Evolutionary conservation across 2,329 filamentous ascomycete genomes (phyloP).

Genomic region (Aspergillus felis): DNA sequence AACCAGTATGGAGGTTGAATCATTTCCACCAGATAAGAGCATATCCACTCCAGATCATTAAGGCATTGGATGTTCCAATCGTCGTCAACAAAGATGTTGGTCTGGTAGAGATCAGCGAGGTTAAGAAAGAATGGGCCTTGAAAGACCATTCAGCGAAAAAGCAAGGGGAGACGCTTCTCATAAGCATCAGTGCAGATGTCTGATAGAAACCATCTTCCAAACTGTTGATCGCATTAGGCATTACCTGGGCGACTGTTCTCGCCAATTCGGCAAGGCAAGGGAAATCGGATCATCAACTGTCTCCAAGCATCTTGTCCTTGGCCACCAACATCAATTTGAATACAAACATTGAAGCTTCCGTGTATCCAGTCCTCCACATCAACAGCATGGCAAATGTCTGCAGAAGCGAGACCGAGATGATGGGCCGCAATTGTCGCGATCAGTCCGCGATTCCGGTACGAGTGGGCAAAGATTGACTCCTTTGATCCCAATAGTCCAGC

Average conservation of each 20-base stretch:
- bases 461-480: slow-evolving; percentile 9
- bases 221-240: slow-evolving; percentile 7
- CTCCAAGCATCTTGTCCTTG: not conserved
- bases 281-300: slow-evolving; percentile 18
- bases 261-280: slow-evolving; percentile 22
- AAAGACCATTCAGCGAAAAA: slow-evolving; percentile 26
- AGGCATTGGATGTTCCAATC: slow-evolving; percentile 21
- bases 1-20: slow-evolving; percentile 24
- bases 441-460: slow-evolving; percentile 5
- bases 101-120: slow-evolving; percentile 35
- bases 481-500: slow-evolving; percentile 15
- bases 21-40: slow-evolving; percentile 21
- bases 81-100: slow-evolving; percentile 25
- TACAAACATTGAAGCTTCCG: slow-evolving; percentile 22
- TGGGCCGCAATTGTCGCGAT: slow-evolving; percentile 18
- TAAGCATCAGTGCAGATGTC: too few species aligned
- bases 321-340: slow-evolving; percentile 12
- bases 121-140: slow-evolving; percentile 29
- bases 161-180: slow-evolving; percentile 12
- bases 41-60: slow-evolving; percentile 23
- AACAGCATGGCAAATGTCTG: slow-evolving; percentile 7
- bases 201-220: slow-evolving; percentile 4
- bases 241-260: slow-evolving; percentile 22
- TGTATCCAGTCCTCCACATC: slow-evolving; percentile 16
- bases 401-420: slow-evolving; percentile 17